These are phyloP conservation scores for Toxoplasma gondii DNA, from an alignment of 169 alveolate species.

Conservation along the genomic window DNA sequence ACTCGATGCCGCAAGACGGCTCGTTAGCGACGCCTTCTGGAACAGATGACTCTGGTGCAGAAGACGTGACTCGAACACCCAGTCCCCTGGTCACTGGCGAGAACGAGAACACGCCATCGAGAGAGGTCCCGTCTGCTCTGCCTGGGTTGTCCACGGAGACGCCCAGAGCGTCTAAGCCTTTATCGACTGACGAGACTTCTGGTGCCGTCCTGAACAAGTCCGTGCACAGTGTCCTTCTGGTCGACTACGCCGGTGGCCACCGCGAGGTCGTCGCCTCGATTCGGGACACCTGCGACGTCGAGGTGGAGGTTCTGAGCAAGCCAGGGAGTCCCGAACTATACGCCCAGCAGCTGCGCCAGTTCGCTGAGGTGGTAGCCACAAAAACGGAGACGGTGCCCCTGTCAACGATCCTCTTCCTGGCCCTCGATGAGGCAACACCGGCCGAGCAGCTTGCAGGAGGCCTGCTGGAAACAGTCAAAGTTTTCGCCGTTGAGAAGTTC, in stretches of 20 bases:
- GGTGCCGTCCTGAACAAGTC: not conserved
- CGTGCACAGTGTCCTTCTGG: not conserved
- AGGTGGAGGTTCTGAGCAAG: slow-evolving; percentile 15
- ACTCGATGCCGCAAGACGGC: not conserved
- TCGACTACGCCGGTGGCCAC: not conserved
- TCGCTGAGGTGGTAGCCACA: not conserved
- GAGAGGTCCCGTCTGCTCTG: not conserved
- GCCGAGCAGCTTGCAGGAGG: not conserved
- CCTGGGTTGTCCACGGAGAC: not conserved
- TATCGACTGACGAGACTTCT: not conserved
- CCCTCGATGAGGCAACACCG: not conserved
- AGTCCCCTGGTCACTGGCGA: not conserved
- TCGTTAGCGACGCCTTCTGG: not conserved
- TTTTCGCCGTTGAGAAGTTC: slow-evolving; percentile 4
- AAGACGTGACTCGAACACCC: not conserved
- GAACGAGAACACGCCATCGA: not conserved
- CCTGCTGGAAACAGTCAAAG: slow-evolving; percentile 29
- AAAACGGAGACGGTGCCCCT: not conserved
- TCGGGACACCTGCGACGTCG: not conserved
- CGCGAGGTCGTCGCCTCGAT: not conserved
- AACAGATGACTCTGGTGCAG: not conserved
- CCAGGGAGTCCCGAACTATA: not conserved
- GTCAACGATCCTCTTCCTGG: slow-evolving; percentile 17
- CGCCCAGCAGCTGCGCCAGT: slow-evolving; percentile 3
- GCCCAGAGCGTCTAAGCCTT: not conserved